These are phyloP conservation scores for Erodium maritimum DNA, from an alignment of 345 rosid species.

Conservation along the genomic window DNA sequence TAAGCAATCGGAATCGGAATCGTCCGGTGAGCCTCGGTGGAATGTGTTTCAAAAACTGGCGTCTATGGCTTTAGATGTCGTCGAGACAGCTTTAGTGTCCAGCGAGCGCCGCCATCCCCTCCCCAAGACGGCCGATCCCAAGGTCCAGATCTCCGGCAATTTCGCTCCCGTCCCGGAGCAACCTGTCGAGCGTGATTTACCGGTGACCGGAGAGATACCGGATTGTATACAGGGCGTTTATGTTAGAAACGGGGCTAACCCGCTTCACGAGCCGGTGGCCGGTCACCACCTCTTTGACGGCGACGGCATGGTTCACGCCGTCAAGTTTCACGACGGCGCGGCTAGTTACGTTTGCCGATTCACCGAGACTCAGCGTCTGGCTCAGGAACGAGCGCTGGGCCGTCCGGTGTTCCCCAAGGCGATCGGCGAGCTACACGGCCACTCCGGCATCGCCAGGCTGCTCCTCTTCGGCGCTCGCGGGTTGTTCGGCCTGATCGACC, in stretches of 20 bases:
- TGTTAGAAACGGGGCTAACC: slow-evolving; percentile 91
- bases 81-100: slow-evolving; percentile 49
- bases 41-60: slow-evolving; percentile 63
- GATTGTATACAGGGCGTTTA: slow-evolving; percentile 78
- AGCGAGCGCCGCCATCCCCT: slow-evolving; percentile 53
- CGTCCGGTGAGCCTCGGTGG: slow-evolving; percentile 22
- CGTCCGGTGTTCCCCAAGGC: slow-evolving; percentile 79
- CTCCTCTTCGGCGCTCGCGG: slow-evolving; percentile 66
- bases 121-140: slow-evolving; percentile 79
- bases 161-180: slow-evolving; percentile 82
- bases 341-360: slow-evolving; percentile 87
- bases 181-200: slow-evolving; percentile 36
- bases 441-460: slow-evolving; percentile 61
- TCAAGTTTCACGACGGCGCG: slow-evolving; percentile 35
- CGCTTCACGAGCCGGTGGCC: slow-evolving; percentile 66
- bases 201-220: slow-evolving; percentile 56
- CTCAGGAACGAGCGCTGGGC: slow-evolving; percentile 40
- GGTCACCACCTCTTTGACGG: slow-evolving; percentile 96
- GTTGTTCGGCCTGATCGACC: slow-evolving; percentile 53
- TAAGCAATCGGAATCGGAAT: slow-evolving; percentile 15
- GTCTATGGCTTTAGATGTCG: slow-evolving; percentile 44
- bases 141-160: slow-evolving; percentile 73
- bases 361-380: slow-evolving; percentile 33
- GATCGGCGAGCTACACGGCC: slow-evolving; percentile 84
- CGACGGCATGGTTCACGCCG: slow-evolving; percentile 94